Percentiles rank a stretch among this genome's conserved stretches.
These are phyloP conservation scores for Neospora caninum DNA, from an alignment of 169 alveolate genomes.

Conservation along the genomic window DNA sequence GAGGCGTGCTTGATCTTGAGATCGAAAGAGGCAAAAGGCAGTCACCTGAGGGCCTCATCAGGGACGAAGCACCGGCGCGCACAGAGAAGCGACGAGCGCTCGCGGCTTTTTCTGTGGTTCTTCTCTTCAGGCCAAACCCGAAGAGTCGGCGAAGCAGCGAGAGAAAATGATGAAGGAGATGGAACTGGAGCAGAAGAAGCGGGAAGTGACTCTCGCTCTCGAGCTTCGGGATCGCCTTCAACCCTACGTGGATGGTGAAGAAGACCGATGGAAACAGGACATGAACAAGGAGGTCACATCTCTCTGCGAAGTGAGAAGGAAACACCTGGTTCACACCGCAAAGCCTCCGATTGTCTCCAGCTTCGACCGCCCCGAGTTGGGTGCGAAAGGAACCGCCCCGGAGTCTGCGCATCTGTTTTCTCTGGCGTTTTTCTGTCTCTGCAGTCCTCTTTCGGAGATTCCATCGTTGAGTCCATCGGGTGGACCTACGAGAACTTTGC, in stretches of 20 bases:
- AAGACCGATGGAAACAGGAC: constrained; percentile 75
- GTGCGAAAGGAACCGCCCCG: no score
- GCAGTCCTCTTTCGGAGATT: constrained; percentile 82
- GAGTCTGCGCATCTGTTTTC: no score
- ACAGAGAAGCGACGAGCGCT: no score
- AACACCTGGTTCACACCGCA: no score
- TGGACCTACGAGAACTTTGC: constrained; percentile 90
- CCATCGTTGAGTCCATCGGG: constrained; percentile 87
- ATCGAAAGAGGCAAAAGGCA: no score
- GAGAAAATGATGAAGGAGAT: not conserved
- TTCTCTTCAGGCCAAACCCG: not conserved
- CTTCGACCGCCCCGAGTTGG: no score
- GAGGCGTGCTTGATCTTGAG: no score
- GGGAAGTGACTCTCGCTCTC: constrained; percentile 84
- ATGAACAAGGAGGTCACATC: constrained; percentile 75
- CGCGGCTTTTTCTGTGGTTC: not conserved
- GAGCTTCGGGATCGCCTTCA: constrained; percentile 79
- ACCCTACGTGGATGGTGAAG: constrained; percentile 79
- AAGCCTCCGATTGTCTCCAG: no score
- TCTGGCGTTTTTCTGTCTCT: not conserved
- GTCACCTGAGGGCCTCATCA: no score
- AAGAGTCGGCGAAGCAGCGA: not conserved
- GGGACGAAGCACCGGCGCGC: no score
- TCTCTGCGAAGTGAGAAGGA: constrained; percentile 78
- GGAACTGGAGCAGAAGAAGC: constrained; percentile 78